These are phyloP conservation scores for Claviceps pazoutovae DNA, from an alignment of 2,329 filamentous ascomycete species.

Conservation along the genomic window DNA sequence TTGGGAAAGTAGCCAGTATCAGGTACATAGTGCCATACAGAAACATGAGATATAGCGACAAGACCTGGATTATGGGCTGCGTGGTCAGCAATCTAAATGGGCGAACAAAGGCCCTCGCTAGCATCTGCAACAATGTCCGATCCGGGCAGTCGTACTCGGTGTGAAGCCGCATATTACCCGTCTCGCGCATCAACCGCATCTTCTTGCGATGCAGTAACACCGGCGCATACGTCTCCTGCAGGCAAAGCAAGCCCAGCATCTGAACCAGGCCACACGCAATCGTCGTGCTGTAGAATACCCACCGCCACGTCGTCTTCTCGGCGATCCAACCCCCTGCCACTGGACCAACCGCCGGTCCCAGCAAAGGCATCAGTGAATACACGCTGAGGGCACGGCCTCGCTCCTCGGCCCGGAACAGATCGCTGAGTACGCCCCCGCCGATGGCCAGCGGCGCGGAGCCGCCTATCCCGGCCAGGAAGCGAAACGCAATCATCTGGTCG, in stretches of 20 bases:
- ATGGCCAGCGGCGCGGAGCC: constrained; percentile 50
- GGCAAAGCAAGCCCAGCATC: constrained; percentile 38
- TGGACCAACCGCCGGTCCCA: constrained; percentile 38
- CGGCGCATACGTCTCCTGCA: constrained; percentile 43
- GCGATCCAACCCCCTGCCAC: constrained; percentile 28
- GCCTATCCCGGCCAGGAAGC: constrained; percentile 47
- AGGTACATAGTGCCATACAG: constrained; percentile 48
- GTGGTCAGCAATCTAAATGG: constrained; percentile 48
- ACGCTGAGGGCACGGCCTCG: constrained; percentile 49
- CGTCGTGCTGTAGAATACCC: constrained; percentile 57
- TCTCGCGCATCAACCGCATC: constrained; percentile 6
- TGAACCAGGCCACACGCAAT: constrained; percentile 50
- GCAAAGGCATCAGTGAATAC: constrained; percentile 44
- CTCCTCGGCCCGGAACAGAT: constrained; percentile 44
- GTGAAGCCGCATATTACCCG: too few species aligned
- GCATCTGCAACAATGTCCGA: not conserved
- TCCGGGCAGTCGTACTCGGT: not conserved
- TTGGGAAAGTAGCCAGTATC: constrained; percentile 32
- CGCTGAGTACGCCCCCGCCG: constrained; percentile 50
- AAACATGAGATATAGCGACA: constrained; percentile 53
- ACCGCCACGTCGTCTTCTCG: constrained; percentile 49
- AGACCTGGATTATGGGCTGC: constrained; percentile 46
- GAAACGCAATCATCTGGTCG: constrained; percentile 45
- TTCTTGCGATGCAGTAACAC: not conserved
- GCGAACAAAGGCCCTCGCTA: constrained; percentile 37